Base-by-base conservation (phyloP, 345 rosid genomes). In the Atalantia buxifolia region DNA sequence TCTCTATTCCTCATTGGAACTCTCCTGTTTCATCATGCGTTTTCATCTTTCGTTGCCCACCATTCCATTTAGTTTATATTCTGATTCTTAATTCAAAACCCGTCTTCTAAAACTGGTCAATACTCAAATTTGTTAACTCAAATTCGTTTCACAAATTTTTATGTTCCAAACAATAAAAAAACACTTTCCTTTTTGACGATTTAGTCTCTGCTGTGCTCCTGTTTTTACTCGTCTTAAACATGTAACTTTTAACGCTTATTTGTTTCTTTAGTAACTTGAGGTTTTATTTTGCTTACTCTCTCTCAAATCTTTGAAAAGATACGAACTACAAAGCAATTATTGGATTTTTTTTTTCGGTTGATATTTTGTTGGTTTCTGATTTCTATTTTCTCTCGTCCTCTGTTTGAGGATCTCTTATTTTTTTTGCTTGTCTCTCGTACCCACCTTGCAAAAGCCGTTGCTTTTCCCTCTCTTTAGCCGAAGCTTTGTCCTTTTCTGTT, bases 381-480 rank as follows among this genome's bases (percentile, higher is more conserved):
- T 72, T 8, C 24, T 35, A 5, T 35, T 72, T 53, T 71, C 31
- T 13, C 48, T 16, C 21, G 28, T 18, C 13, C 64, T 61, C 62
- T 13, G 40, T 69, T 62, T 75, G 53, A 7, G 30, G 35, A 61
- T 50, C 21, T 53, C 56, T 55, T 74, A 13, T 36, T 69, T 77
- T 77, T 74, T 40, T 31, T 68, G 84, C 84, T 79, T 80, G 4
- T 78, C 60, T 28, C 61, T 60, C 74, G 78, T 40, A 74, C 63
- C 81, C 75, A 70, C 59, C 60, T 62, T 21, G n/a, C n/a, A 28
- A 67, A 65, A 27, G 73, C 76, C 48, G 78, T 74, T 79, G 59
- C 42, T 28, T 57, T 69, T 35, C 67, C 35, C 68, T 40, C 60
- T 40, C 48, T n/a, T 4, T 65, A n/a, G 6, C 12, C 7, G 5